These are phyloP conservation scores for Amanita exitialis DNA, from an alignment of 768 basidiomycete species.

Conservation along the genomic window DNA sequence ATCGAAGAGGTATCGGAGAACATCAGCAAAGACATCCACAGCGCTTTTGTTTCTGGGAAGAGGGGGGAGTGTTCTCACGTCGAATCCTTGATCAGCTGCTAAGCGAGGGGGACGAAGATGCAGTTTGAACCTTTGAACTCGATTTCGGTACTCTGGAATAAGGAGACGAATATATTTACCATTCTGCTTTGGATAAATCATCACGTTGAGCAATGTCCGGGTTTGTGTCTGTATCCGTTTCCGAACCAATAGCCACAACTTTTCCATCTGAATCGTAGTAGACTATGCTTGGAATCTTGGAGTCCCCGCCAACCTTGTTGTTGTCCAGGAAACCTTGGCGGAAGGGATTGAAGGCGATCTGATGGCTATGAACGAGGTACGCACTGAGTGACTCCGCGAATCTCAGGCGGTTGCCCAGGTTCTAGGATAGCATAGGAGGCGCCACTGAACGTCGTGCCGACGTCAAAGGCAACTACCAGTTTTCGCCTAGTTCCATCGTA, in stretches of 20 bases:
- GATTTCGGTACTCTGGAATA: too few species aligned
- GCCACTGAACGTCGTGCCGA: constrained; percentile 42
- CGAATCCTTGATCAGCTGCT: background rate
- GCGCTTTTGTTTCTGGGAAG: constrained; percentile 32
- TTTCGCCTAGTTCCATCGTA: constrained; percentile 29
- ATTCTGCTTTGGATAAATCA: background rate
- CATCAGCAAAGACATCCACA: constrained; percentile 35
- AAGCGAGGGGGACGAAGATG: constrained; percentile 5
- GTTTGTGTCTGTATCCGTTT: constrained; percentile 3
- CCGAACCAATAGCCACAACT: background rate
- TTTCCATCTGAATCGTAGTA: constrained; percentile 3
- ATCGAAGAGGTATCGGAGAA: constrained; percentile 30
- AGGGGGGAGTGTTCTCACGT: constrained; percentile 17
- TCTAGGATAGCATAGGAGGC: constrained; percentile 26
- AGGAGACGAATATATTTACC: background rate
- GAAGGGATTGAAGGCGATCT: constrained; percentile 30
- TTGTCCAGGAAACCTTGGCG: constrained; percentile 16
- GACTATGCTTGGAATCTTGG: constrained; percentile 6
- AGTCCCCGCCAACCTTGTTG: background rate
- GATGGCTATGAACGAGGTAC: constrained; percentile 5
- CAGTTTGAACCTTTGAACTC: constrained; percentile 10
- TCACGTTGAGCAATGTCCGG: background rate
- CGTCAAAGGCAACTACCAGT: constrained; percentile 39
- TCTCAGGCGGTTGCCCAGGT: constrained; percentile 20
- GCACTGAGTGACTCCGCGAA: constrained; percentile 27